phyloP scores from a whole-genome alignment of 129 eudicot species.

The Flaveria robusta region DNA sequence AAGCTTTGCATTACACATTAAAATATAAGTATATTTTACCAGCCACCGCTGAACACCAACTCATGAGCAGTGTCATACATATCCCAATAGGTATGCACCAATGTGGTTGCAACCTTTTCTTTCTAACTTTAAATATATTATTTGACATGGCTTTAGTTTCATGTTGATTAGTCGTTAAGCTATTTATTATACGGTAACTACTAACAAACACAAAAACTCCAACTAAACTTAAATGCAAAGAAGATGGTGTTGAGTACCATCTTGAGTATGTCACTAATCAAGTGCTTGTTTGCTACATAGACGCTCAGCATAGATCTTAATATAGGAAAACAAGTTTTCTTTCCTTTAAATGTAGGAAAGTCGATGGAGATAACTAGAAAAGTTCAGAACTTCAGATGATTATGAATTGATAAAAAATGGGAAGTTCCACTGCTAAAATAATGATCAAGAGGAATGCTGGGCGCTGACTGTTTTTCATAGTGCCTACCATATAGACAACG shows the following conservation, averaged over 20 bases:
- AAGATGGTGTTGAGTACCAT: not conserved
- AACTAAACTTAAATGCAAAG: not conserved
- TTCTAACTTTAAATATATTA: no score
- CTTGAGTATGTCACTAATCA: not conserved
- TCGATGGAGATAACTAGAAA: not conserved
- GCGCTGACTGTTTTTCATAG: not conserved
- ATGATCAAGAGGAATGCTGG: not conserved
- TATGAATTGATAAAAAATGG: not conserved
- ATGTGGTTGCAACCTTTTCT: no score
- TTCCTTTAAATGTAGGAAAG: not conserved
- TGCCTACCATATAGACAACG: not conserved
- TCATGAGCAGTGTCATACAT: no score
- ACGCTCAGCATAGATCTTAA: not conserved
- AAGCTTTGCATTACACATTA: not conserved
- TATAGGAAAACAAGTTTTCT: not conserved
- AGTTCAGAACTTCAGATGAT: not conserved
- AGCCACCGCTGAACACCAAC: no score
- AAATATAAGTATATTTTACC: no score
- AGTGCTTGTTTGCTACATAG: not conserved
- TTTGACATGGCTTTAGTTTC: no score
- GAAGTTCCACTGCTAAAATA: not conserved
- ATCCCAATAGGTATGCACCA: no score
- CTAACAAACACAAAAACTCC: not conserved
- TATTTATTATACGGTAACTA: no score
- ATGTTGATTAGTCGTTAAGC: no score